These are phyloP conservation scores for Cadophora luteo-olivacea DNA, from an alignment of 2,329 filamentous ascomycete genomes.

Conservation along the genomic window DNA sequence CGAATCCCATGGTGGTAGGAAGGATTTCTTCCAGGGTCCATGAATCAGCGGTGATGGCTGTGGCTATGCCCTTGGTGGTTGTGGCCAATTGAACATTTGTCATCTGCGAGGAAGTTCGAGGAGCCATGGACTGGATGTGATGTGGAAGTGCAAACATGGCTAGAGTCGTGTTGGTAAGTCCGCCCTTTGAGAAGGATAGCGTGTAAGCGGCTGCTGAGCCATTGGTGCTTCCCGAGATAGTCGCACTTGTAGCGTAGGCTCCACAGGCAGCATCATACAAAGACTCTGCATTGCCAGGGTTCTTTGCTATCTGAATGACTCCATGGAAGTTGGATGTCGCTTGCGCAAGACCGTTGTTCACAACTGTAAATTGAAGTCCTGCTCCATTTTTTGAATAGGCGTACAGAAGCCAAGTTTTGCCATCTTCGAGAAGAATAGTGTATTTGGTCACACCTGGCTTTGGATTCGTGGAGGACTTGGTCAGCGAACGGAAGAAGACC, in stretches of 20 bases:
- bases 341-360: conserved; percentile 69
- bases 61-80: conserved; percentile 84
- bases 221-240: conserved; percentile 66
- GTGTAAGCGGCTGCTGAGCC: conserved; percentile 72
- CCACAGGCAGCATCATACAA: conserved; percentile 80
- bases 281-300: conserved; percentile 65
- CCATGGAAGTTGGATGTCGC: conserved; percentile 76
- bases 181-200: conserved; percentile 75
- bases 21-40: conserved; percentile 84
- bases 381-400: conserved; percentile 65
- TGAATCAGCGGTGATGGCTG: conserved; percentile 70
- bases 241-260: conserved; percentile 71
- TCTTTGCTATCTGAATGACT: conserved; percentile 82
- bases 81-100: conserved; percentile 71
- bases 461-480: conserved; percentile 59
- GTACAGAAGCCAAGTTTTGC: conserved; percentile 81
- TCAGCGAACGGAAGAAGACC: conserved; percentile 75
- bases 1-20: conserved; percentile 76
- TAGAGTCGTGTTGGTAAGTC: conserved; percentile 63
- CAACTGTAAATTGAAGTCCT: conserved; percentile 70
- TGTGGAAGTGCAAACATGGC: conserved; percentile 91
- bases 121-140: conserved; percentile 78
- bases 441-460: conserved; percentile 78
- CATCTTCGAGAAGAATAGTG: conserved; percentile 73
- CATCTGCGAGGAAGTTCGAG: conserved; percentile 54